Percentiles rank a stretch among this genome's conserved stretches.
These are phyloP conservation scores for Fusarium equiseti DNA, from an alignment of 2,329 filamentous ascomycete species.

Conservation along the genomic window DNA sequence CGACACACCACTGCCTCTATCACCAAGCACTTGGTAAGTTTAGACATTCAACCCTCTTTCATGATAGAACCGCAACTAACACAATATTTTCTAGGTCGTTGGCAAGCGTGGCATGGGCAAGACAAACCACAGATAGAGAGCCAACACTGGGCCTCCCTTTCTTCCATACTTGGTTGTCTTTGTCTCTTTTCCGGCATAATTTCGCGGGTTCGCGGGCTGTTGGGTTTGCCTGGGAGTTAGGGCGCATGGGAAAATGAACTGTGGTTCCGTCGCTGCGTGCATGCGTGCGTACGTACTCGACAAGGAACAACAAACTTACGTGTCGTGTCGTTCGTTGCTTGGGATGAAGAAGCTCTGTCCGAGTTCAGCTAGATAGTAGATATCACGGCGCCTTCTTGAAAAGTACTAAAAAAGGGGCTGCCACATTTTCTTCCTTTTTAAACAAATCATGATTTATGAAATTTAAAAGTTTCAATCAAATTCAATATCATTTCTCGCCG, in stretches of 20 bases:
- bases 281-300: conserved; percentile 28
- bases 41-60: background rate
- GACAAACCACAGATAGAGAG: conserved; percentile 75
- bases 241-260: conserved; percentile 47
- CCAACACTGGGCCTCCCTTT: conserved; percentile 11
- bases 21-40: conserved; percentile 89
- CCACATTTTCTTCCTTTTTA: conserved; percentile 27
- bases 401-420: conserved; percentile 21
- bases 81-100: conserved; percentile 67
- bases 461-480: conserved; percentile 28
- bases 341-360: conserved; percentile 32
- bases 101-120: conserved; percentile 97
- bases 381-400: conserved; percentile 35
- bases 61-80: conserved; percentile 14
- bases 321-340: conserved; percentile 36
- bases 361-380: conserved; percentile 42
- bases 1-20: conserved; percentile 85
- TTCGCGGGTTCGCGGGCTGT: conserved; percentile 40
- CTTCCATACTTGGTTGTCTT: conserved; percentile 38
- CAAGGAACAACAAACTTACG: conserved; percentile 17
- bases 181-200: conserved; percentile 44
- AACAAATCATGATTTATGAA: conserved; percentile 47
- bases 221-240: conserved; percentile 49
- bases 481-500: conserved; percentile 7
- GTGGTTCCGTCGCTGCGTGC: conserved; percentile 24